A percentile compares a stretch with the other conserved stretches of the same genome.
These are phyloP conservation scores for Acidiella bohemica DNA, from an alignment of 495 filamentous ascomycete species.

Conservation along the genomic window DNA sequence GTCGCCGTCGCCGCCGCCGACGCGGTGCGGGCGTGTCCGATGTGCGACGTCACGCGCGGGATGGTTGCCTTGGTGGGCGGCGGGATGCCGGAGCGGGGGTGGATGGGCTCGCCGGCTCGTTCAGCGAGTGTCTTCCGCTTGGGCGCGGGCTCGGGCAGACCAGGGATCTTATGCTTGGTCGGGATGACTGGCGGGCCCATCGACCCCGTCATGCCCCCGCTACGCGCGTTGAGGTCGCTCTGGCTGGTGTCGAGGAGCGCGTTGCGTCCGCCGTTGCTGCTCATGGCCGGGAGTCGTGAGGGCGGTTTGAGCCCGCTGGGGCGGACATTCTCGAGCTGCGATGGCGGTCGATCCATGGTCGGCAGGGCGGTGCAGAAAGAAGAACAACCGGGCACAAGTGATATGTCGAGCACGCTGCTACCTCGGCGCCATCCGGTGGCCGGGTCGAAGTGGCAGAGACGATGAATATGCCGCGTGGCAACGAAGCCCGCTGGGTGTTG, in stretches of 20 bases:
- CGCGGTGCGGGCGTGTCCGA: conserved; percentile 7
- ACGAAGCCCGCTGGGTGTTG: too few relatives aligned
- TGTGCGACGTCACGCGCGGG: conserved; percentile 14
- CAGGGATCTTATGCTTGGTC: conserved; percentile 28
- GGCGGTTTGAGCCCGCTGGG: conserved; percentile 15
- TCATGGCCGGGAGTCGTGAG: conserved; percentile 13
- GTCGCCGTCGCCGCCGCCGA: conserved; percentile 28
- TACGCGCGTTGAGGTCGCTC: conserved; percentile 17
- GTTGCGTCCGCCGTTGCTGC: background rate
- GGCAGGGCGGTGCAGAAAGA: too few relatives aligned
- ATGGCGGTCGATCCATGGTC: conserved; percentile 18
- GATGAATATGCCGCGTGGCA: too few relatives aligned
- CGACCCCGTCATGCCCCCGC: background rate
- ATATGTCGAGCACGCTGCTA: too few relatives aligned
- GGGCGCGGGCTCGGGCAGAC: conserved; percentile 29
- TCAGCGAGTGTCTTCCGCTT: conserved; percentile 45
- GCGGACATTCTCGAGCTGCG: conserved; percentile 17
- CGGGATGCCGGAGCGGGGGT: conserved; percentile 15
- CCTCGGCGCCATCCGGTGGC: too few relatives aligned
- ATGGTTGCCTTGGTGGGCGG: conserved; percentile 25
- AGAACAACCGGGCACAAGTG: background rate
- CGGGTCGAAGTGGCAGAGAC: too few relatives aligned
- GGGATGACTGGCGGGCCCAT: conserved; percentile 9
- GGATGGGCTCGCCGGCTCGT: conserved; percentile 38
- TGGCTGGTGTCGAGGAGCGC: conserved; percentile 15